Conservation (phyloP, 306 rosid species). For the Echinosophora koreensis region DNA sequence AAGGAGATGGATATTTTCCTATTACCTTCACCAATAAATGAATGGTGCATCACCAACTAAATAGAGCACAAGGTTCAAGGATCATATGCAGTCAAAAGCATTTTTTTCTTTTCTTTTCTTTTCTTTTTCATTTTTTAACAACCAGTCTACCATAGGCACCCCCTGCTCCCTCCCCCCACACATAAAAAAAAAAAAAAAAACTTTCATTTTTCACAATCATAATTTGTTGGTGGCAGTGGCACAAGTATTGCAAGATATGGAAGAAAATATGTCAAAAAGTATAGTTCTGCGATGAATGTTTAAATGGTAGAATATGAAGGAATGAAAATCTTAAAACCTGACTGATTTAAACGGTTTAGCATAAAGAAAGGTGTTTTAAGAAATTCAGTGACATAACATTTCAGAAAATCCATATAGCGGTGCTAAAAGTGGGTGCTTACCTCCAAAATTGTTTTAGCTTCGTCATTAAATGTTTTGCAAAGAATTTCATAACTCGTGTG, state of each 20-base stretch:
- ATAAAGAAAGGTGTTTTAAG: neutral
- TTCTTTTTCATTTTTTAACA: constrained; percentile 10
- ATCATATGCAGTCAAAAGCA: constrained; percentile 22
- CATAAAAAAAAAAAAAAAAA: neutral
- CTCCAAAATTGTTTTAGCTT: constrained; percentile 75
- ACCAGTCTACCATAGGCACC: neutral
- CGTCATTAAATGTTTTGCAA: constrained; percentile 72
- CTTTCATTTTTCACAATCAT: constrained; percentile 20
- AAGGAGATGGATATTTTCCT: neutral
- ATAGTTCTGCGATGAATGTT: neutral
- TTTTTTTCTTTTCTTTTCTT: neutral
- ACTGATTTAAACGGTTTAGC: constrained; percentile 15
- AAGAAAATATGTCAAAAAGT: neutral
- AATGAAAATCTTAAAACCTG: constrained; percentile 22
- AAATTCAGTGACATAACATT: neutral
- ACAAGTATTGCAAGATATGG: neutral
- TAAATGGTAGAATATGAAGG: neutral
- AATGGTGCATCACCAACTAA: neutral
- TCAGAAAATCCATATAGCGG: constrained; percentile 1
- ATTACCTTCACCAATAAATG: constrained; percentile 7
- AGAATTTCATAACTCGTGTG: constrained; percentile 80
- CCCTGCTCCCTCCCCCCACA: neutral
- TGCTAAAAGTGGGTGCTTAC: constrained; percentile 43
- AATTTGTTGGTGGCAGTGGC: neutral
- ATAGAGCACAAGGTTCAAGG: neutral